These are phyloP conservation scores for Aspergillus carlsbadensis DNA, from an alignment of 495 filamentous ascomycete species.

Conservation along the genomic window DNA sequence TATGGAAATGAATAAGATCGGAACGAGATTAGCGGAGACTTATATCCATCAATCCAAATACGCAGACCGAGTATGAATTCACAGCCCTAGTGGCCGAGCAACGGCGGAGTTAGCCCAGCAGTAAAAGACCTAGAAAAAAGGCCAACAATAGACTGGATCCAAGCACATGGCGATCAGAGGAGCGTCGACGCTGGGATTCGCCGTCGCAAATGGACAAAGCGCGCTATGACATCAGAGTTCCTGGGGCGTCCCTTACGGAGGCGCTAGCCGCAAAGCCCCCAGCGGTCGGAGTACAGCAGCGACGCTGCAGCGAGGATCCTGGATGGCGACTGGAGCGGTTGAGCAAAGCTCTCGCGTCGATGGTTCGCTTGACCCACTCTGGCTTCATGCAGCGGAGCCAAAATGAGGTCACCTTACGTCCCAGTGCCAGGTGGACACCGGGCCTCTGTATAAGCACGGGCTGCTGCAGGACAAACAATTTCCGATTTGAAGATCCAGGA, in stretches of 20 bases:
- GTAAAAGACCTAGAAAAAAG: not conserved
- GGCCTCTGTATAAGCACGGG: no score
- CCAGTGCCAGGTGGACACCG: not conserved
- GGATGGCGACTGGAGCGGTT: no score
- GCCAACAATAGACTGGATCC: not conserved
- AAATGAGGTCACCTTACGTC: conserved; percentile 36
- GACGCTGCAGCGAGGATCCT: no score
- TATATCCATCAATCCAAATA: not conserved
- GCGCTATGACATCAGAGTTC: conserved; percentile 20
- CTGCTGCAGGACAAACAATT: no score
- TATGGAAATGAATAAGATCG: not conserved
- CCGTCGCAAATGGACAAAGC: not conserved
- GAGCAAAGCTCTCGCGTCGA: conserved; percentile 12
- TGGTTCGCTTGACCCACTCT: conserved; percentile 17
- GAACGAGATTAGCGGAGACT: not conserved
- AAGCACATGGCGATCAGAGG: not conserved
- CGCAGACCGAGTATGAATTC: conserved; percentile 15
- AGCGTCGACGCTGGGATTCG: not conserved
- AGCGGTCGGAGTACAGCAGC: not conserved
- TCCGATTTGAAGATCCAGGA: no score
- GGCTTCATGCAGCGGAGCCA: conserved; percentile 10
- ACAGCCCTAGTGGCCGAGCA: conserved; percentile 7
- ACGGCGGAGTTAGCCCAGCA: not conserved
- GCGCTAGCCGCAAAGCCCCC: not conserved
- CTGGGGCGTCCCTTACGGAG: not conserved